Base-by-base conservation (phyloP, 129 eudicot species). In the Centella asiatica region DNA sequence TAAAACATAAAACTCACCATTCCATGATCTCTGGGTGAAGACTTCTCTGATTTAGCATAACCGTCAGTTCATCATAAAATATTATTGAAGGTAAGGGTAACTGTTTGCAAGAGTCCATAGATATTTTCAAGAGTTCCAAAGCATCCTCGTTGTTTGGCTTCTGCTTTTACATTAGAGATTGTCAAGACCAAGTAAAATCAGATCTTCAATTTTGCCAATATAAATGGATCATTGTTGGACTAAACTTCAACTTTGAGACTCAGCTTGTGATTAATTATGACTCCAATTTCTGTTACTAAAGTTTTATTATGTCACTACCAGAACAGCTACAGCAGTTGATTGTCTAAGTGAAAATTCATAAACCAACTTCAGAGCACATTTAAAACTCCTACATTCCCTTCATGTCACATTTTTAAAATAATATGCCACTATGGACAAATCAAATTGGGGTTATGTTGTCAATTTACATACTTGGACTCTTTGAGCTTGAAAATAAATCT, bases 1-100 rank as follows among this genome's bases (percentile, higher is more conserved):
- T 48, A 10, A 26, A 51, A 36, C 71, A 63, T 66, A 73, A 31
- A 57, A 74, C 87, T 70, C 76, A 87, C 95, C 86, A 74, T 71
- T 87, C 95, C 79, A 79, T 76, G n/a, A 84, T 74, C 51, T 66
- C 74, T 50, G 86, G 82, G 68, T 81, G 88, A 76, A 87, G 93
- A 31, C 71, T 72, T 76, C 32, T 79, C 61, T 57, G 60, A 60
- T 62, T 67, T 74, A 87, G 75, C 49, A 71, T 78, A 32, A 78
- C 67, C 55, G 73, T 74, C 72, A 87, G 68, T 73, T 87, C 95
- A 68, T 87, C 95, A 66, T 84, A 84, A 65, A 83, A 87, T 34
- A 87, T 60, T 39, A 81, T 72, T 74, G 80, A 66, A 22, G 88
- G 77, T 60, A 78, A 48, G 14, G 93, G 95, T 58, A 84, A 66